phyloP scores from a whole-genome alignment of 2,329 filamentous ascomycete species.

The Fusarium floridanum region DNA sequence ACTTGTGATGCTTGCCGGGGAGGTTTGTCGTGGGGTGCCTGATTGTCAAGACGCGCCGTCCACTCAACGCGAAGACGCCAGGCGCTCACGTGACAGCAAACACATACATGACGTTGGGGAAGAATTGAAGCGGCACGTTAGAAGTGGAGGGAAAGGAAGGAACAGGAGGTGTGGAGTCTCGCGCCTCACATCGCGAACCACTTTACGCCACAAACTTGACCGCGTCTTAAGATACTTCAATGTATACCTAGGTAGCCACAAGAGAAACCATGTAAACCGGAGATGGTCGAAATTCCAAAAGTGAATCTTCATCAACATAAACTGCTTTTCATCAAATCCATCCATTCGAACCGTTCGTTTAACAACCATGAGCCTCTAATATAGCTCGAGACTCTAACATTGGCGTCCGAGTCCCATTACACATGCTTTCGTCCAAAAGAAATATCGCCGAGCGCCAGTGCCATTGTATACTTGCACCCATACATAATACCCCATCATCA shows the following conservation, averaged over 20 bases:
- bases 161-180: neutral
- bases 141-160: conserved; percentile 7
- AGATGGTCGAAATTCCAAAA: neutral
- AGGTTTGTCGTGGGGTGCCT: conserved; percentile 31
- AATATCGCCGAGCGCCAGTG: conserved; percentile 26
- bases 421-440: neutral
- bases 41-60: conserved; percentile 29
- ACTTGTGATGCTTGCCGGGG: neutral
- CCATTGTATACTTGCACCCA: conserved; percentile 20
- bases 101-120: conserved; percentile 1
- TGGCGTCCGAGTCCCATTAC: neutral
- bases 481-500: conserved; percentile 13
- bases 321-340: neutral
- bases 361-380: neutral
- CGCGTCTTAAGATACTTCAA: neutral
- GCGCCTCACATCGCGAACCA: conserved; percentile 5
- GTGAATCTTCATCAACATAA: neutral
- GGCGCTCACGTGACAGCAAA: conserved; percentile 51
- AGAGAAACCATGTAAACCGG: neutral
- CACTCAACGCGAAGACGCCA: conserved; percentile 54
- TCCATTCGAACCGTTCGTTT: neutral
- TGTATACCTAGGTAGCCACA: neutral
- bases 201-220: conserved; percentile 29
- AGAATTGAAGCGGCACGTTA: neutral
- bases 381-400: neutral